phyloP scores from a whole-genome alignment of 177 flowering plant genomes.

The Vitis hybrid region DNA sequence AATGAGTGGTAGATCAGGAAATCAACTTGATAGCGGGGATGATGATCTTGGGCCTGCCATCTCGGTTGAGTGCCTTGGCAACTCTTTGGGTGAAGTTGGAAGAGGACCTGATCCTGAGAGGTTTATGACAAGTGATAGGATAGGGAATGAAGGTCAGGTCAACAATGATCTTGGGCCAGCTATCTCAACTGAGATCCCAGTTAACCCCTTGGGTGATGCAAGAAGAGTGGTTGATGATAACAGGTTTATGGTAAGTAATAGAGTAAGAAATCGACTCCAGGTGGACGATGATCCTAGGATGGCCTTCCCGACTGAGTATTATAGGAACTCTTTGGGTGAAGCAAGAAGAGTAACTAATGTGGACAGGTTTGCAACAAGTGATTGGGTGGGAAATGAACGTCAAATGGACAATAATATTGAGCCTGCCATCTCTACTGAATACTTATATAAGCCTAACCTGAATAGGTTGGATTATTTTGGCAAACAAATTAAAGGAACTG shows the following conservation, averaged over 20 bases:
- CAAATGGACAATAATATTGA: constrained; percentile 6
- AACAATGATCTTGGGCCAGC: constrained; percentile 3
- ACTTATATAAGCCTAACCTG: constrained; percentile 8
- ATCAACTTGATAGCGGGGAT: too few species aligned
- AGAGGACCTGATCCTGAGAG: constrained; percentile 1
- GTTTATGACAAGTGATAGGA: neutral
- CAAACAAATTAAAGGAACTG: constrained; percentile 9
- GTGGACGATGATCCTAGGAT: neutral
- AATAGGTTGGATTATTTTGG: constrained; percentile 5
- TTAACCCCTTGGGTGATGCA: constrained; percentile 1
- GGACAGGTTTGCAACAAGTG: constrained; percentile 12
- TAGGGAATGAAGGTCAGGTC: neutral
- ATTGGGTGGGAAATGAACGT: constrained; percentile 11
- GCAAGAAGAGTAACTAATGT: constrained; percentile 17
- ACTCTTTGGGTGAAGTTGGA: neutral
- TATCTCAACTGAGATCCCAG: neutral
- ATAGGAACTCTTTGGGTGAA: constrained; percentile 6
- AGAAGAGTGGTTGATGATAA: constrained; percentile 11
- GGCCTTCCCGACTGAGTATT: neutral
- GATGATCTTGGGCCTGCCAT: too few species aligned
- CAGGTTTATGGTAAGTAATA: constrained; percentile 8
- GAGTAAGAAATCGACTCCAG: neutral
- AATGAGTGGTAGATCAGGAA: too few species aligned
- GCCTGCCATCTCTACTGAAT: constrained; percentile 1
- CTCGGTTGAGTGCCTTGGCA: too few species aligned